A percentile compares a stretch with the other conserved stretches of the same genome.
phyloP scores from a whole-genome alignment of 495 filamentous ascomycete genomes.

The Aspergillus conjunctus region DNA sequence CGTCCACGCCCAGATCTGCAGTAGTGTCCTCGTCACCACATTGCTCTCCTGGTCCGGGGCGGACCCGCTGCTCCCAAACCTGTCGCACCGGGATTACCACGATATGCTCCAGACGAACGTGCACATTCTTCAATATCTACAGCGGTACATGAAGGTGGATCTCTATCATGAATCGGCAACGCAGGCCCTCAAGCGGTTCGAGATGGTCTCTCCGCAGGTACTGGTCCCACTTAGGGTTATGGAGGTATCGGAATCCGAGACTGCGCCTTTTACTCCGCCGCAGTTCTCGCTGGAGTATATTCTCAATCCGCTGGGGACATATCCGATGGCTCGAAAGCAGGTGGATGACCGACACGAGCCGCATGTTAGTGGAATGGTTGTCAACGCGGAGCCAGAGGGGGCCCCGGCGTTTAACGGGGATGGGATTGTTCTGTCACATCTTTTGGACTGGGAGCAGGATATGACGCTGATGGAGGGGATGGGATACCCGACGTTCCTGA shows the following conservation, averaged over 20 bases:
- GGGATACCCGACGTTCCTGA: background rate
- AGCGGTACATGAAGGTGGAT: background rate
- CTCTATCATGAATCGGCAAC: background rate
- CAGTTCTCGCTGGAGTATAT: conserved; percentile 4
- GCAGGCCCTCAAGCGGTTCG: background rate
- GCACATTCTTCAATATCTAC: background rate
- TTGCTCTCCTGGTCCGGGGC: background rate
- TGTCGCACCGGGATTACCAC: background rate
- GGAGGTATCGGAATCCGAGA: no score
- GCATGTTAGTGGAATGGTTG: background rate
- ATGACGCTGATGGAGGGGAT: background rate
- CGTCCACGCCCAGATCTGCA: conserved; percentile 1
- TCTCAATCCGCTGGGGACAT: background rate
- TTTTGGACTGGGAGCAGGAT: background rate
- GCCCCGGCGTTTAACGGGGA: background rate
- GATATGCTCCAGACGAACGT: background rate
- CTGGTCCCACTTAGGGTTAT: background rate
- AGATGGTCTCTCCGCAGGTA: background rate
- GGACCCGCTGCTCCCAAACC: background rate
- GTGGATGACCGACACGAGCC: background rate
- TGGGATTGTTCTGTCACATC: background rate
- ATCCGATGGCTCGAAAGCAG: background rate
- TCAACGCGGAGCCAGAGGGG: background rate
- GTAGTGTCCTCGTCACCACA: background rate
- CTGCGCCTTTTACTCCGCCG: background rate